Conservation (phyloP, 2,329 filamentous ascomycete genomes). For the Fusarium fracticaudum region DNA sequence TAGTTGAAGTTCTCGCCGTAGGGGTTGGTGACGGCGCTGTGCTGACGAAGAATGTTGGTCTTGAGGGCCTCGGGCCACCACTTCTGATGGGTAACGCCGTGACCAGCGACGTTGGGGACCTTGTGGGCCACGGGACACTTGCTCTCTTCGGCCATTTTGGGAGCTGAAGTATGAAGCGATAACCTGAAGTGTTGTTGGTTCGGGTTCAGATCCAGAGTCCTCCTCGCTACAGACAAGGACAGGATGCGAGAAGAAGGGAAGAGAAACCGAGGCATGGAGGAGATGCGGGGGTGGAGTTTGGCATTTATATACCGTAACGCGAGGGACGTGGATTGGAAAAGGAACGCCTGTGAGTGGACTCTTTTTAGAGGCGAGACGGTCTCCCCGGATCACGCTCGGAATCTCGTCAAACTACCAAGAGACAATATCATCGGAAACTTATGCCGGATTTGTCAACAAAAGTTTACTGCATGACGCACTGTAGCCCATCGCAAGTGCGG, state of each 20-base stretch:
- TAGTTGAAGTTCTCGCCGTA: conserved; percentile 29
- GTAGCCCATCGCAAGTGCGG: conserved; percentile 31
- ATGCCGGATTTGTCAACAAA: conserved; percentile 25
- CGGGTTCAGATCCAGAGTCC: conserved; percentile 4
- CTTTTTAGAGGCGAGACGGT: conserved; percentile 6
- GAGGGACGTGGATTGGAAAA: conserved; percentile 27
- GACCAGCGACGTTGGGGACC: conserved; percentile 27
- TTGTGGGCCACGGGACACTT: conserved; percentile 29
- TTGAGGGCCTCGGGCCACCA: conserved; percentile 34
- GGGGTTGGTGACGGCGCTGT: conserved; percentile 23
- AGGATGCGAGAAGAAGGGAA: conserved; percentile 15
- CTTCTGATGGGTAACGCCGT: conserved; percentile 22
- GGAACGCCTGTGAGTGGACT: conserved; percentile 9
- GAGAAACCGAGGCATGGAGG: conserved; percentile 24
- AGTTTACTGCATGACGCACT: conserved; percentile 15
- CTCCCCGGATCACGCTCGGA: conserved; percentile 21
- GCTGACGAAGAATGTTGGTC: conserved; percentile 32
- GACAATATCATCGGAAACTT: conserved; percentile 20
- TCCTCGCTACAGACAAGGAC: conserved; percentile 19
- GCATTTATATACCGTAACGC: conserved; percentile 19
- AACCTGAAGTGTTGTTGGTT: neutral
- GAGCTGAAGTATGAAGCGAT: neutral
- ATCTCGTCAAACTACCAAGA: conserved; percentile 18
- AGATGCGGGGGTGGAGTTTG: conserved; percentile 34
- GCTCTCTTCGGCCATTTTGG: conserved; percentile 25